Evolutionary conservation across 345 rosid genomes (phyloP), one percentile per base, ranked within the genome.

Genomic region (Lepidium didymum): DNA sequence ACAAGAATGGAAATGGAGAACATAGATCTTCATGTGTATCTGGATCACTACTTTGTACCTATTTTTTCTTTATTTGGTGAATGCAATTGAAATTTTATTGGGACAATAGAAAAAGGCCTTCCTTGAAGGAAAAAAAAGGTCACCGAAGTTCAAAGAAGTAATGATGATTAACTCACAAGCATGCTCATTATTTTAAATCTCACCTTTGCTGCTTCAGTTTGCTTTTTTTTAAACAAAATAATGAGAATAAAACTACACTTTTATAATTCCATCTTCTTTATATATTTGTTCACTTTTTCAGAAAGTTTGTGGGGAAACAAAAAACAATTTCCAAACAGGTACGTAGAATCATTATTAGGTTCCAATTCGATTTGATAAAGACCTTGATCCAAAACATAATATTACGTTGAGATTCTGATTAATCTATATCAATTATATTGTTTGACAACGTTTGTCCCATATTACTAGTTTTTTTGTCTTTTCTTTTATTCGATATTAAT

Each of bases 301-400:
- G 47, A 66, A 74, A 58, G 72, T 57, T 85, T 87, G 93, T 82
- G 90, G 96, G 96, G 89, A 34, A 82, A 70, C 93, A 88, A 85
- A 86, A 27, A 92, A 90, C 94, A 82, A 85, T 86, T 81, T 82
- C 86, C 86, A 77, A 87, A 83, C 88, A 84, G 88, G 81, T 83
- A 72, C 71, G 64, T 72, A 9, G 40, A 49, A 56, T 64, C 89
- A 82, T 78, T 74, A 89, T 87, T 79, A 68, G 63, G 79, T 57
- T 80, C 78, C 47, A 27, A 76, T 50, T 75, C 80, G 87, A 91
- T 44, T 69, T 79, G 89, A 92, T 51, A 59, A 45, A 66, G 87
- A 84, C 81, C 44, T 72, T 31, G 16, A 80, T 81, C 88, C 73
- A 64, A 78, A 64, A 64, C 21, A 13, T 6, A 73, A 21, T 73